Conservation (phyloP, 345 rosid species). For the Arabidopsis suecica region DNA sequence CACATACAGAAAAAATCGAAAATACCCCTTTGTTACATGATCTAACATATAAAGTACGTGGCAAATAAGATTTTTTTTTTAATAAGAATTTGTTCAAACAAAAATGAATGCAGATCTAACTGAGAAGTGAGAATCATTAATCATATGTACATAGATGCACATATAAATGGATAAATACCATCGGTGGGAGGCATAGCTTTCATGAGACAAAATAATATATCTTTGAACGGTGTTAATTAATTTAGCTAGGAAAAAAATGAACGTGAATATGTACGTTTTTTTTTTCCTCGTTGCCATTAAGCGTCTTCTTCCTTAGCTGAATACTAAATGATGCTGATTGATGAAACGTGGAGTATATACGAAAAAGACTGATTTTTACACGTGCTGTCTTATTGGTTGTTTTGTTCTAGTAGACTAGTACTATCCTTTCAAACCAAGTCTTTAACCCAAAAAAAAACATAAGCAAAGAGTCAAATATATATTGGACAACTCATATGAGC, state of each 20-base stretch:
- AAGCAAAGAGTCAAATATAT: slow-evolving; percentile 3
- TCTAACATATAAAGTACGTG: not conserved
- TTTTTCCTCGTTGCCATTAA: slow-evolving; percentile 2
- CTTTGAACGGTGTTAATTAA: not conserved
- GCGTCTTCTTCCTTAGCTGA: not conserved
- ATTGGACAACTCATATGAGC: slow-evolving; percentile 29
- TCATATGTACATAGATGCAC: not conserved
- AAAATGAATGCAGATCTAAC: not conserved
- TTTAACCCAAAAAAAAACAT: not conserved
- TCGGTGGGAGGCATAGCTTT: not conserved
- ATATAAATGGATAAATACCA: not conserved
- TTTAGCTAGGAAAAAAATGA: not conserved
- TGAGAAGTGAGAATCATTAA: not conserved
- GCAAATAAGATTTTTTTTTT: not conserved
- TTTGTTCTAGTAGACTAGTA: not conserved
- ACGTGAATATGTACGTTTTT: slow-evolving; percentile 7
- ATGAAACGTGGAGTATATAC: slow-evolving; percentile 19
- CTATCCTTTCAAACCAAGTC: not conserved
- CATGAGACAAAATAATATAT: not conserved
- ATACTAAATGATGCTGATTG: slow-evolving; percentile 20
- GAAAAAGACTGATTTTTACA: slow-evolving; percentile 14
- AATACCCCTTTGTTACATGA: not conserved
- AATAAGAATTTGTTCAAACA: not conserved
- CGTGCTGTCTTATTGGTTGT: slow-evolving; percentile 16
- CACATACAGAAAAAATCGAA: not conserved